phyloP scores from a whole-genome alignment of 495 filamentous ascomycete species.

The Tuber microsphaerosporum region DNA sequence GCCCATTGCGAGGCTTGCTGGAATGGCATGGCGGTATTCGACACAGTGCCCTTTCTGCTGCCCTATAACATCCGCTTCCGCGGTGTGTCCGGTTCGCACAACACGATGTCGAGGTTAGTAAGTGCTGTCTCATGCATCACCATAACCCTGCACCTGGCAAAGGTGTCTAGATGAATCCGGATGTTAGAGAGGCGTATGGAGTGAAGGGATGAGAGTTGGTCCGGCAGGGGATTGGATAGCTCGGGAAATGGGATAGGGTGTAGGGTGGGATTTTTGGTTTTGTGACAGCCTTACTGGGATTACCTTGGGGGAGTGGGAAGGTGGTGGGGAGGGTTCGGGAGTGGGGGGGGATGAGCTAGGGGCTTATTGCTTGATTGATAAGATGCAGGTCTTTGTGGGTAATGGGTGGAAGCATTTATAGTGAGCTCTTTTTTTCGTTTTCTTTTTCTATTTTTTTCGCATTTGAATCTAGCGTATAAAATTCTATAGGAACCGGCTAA shows the following conservation, averaged over 20 bases:
- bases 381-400: conserved; percentile 71
- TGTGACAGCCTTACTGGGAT: conserved; percentile 2
- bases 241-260: conserved; percentile 44
- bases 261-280: conserved; percentile 33
- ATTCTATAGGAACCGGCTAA: neutral
- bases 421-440: too few species aligned
- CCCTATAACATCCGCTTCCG: conserved; percentile 55
- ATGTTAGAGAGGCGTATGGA: conserved; percentile 67
- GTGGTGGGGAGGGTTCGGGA: conserved; percentile 33
- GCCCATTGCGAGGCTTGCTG: too few species aligned
- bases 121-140: conserved; percentile 76
- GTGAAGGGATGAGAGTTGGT: conserved; percentile 52
- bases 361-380: conserved; percentile 65
- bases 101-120: conserved; percentile 71
- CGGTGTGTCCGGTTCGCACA: conserved; percentile 57
- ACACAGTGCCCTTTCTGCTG: conserved; percentile 55
- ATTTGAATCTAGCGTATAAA: neutral
- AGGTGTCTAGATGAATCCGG: conserved; percentile 71
- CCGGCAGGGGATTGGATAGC: conserved; percentile 40
- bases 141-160: conserved; percentile 55
- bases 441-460: neutral
- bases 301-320: conserved; percentile 43
- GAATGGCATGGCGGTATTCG: conserved; percentile 59
- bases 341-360: conserved; percentile 46
- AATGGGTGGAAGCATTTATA: conserved; percentile 75